phyloP scores from a whole-genome alignment of 106 monocot species.

The Alisma plantagoaquatica region DNA sequence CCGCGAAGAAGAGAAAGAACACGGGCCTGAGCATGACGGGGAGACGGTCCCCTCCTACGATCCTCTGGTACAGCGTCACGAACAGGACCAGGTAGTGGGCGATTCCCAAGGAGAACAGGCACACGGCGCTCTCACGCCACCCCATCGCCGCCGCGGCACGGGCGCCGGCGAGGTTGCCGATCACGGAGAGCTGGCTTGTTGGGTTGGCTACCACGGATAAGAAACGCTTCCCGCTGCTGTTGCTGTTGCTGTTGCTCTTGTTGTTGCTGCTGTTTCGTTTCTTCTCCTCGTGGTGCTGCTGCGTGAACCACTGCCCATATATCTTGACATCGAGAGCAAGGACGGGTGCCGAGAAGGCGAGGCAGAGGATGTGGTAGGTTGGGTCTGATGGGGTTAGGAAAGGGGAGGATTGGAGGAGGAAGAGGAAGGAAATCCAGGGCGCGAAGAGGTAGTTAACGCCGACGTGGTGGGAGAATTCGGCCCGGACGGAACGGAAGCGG shows the following conservation, averaged over 20 bases:
- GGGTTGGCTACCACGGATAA: conserved; percentile 42
- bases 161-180: conserved; percentile 38
- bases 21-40: conserved; percentile 36
- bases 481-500: conserved; percentile 21
- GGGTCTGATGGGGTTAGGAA: conserved; percentile 4
- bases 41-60: conserved; percentile 26
- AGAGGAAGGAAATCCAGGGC: conserved; percentile 41
- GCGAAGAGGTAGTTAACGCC: conserved; percentile 51
- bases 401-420: conserved; percentile 35
- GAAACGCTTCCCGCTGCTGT: no score
- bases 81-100: conserved; percentile 46
- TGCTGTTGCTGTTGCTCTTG: no score
- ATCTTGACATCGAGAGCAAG: conserved; percentile 41
- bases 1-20: conserved; percentile 49
- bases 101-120: conserved; percentile 31
- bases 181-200: conserved; percentile 41
- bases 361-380: conserved; percentile 21
- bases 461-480: conserved; percentile 41
- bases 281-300: no score
- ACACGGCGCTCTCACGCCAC: conserved; percentile 39
- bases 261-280: no score
- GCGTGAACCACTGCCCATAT: conserved; percentile 47
- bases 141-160: conserved; percentile 33
- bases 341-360: conserved; percentile 28
- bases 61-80: conserved; percentile 41